A percentile compares a stretch with the other conserved stretches of the same genome.
Evolutionary conservation across 768 basidiomycete species (phyloP).

Genomic region (Myochromella boudieri): DNA sequence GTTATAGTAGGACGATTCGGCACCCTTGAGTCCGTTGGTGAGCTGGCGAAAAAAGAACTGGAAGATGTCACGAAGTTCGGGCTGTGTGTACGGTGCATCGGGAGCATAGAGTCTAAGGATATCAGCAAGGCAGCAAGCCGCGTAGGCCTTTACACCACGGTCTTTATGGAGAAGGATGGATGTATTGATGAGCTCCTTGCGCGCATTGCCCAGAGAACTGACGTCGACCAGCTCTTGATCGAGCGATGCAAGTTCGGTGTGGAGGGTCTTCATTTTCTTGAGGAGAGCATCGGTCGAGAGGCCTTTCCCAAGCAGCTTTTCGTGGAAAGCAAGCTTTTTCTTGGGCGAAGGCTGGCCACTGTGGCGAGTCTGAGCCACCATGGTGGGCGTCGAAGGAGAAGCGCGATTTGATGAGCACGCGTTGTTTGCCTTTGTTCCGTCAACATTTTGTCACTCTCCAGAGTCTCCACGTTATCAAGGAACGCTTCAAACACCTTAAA

Average conservation of each 20-base stretch:
- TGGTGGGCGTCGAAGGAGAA: slow-evolving; percentile 30
- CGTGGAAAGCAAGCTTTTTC: slow-evolving; percentile 72
- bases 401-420: slow-evolving; percentile 28
- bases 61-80: slow-evolving; percentile 93
- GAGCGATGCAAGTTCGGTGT: slow-evolving; percentile 72
- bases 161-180: slow-evolving; percentile 93
- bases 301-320: slow-evolving; percentile 78
- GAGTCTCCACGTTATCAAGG: background rate
- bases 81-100: slow-evolving; percentile 90
- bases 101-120: slow-evolving; percentile 93
- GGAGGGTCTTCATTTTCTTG: slow-evolving; percentile 82
- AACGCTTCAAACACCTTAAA: slow-evolving; percentile 15
- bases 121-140: slow-evolving; percentile 93
- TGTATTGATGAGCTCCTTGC: slow-evolving; percentile 77
- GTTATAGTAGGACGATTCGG: slow-evolving; percentile 82
- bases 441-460: background rate
- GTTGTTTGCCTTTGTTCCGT: slow-evolving; percentile 42
- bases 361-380: slow-evolving; percentile 77
- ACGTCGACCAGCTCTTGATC: slow-evolving; percentile 89
- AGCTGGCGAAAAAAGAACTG: slow-evolving; percentile 95
- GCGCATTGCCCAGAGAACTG: slow-evolving; percentile 62
- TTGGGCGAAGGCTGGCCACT: slow-evolving; percentile 49
- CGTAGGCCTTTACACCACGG: slow-evolving; percentile 91
- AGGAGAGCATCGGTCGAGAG: slow-evolving; percentile 79
- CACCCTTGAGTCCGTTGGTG: slow-evolving; percentile 65